Conservation (phyloP, 441 rosid genomes). For the Gossypium davidsonii region DNA sequence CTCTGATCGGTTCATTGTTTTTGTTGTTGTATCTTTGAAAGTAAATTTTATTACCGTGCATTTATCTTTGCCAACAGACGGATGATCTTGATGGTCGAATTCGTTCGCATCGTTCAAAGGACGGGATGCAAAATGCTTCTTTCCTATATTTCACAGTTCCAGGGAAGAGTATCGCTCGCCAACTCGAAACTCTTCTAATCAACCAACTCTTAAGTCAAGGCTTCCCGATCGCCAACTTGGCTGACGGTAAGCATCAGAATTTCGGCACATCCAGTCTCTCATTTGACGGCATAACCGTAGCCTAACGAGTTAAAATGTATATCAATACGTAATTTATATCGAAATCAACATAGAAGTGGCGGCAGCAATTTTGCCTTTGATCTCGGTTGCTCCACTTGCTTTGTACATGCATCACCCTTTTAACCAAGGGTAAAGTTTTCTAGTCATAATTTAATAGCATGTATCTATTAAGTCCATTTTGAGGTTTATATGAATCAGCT, state of each 20-base stretch:
- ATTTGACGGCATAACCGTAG: conserved; percentile 31
- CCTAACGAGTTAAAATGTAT: conserved; percentile 4
- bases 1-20: neutral
- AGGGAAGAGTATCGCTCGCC: conserved; percentile 93
- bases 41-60: conserved; percentile 2
- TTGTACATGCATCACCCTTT: neutral
- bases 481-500: neutral
- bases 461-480: neutral
- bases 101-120: conserved; percentile 62
- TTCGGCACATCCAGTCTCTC: conserved; percentile 52
- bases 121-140: conserved; percentile 63
- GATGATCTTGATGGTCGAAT: conserved; percentile 92
- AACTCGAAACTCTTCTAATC: conserved; percentile 92
- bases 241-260: conserved; percentile 90
- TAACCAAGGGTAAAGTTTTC: conserved; percentile 1
- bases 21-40: neutral
- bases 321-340: neutral
- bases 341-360: conserved; percentile 22
- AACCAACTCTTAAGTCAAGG: conserved; percentile 74
- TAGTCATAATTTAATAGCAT: neutral
- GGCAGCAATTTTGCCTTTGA: conserved; percentile 50
- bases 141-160: conserved; percentile 73
- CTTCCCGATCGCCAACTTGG: conserved; percentile 56
- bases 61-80: conserved; percentile 38
- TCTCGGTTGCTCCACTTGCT: conserved; percentile 38